Conservation (phyloP, 208 protist genomes). For the Leishmania tarentolae region DNA sequence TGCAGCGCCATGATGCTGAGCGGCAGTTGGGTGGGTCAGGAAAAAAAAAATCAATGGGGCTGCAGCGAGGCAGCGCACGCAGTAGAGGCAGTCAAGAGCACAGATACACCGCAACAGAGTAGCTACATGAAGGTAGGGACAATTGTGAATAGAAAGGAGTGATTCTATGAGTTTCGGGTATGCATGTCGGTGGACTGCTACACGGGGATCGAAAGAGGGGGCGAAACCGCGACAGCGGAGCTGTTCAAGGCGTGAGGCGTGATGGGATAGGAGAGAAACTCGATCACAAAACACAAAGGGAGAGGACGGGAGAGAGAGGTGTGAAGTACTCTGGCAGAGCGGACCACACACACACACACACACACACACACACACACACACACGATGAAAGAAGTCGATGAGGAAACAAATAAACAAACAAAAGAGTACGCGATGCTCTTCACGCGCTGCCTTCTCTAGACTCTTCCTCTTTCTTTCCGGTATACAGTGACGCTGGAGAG, state of each 20-base stretch:
- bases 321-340: neutral
- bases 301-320: neutral
- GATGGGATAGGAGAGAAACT: neutral
- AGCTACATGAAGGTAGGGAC: neutral
- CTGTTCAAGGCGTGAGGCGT: neutral
- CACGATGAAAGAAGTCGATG: neutral
- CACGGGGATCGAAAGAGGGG: neutral
- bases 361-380: neutral
- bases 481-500: neutral
- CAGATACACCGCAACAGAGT: neutral
- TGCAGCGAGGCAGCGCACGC: neutral
- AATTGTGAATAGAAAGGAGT: neutral
- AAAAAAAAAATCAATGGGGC: neutral
- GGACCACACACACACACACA: neutral
- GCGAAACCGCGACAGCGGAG: neutral
- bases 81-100: neutral
- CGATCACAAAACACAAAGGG: neutral
- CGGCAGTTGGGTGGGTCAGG: neutral
- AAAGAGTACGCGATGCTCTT: neutral
- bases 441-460: neutral
- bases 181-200: neutral
- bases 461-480: neutral
- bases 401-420: neutral
- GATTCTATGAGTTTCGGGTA: neutral
- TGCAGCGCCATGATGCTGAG: constrained; percentile 19